Conservation (phyloP, 768 basidiomycete species). For the Tulasnella sp. region DNA sequence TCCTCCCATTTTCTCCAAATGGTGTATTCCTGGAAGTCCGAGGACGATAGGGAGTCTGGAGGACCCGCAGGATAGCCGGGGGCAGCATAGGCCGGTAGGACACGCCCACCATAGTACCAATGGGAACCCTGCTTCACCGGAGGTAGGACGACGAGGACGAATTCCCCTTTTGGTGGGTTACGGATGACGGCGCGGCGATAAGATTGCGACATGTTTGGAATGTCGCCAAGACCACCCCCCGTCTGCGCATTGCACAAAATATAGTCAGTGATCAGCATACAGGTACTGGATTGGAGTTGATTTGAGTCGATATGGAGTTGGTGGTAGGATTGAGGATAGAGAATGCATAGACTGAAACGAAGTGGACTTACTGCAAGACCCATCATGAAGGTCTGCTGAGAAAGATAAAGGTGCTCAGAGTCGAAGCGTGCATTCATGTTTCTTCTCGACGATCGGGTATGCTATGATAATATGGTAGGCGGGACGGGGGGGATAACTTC, state of each 20-base stretch:
- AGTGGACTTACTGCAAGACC: conserved; percentile 4
- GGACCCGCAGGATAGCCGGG: background rate
- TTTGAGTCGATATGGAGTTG: background rate
- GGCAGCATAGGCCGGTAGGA: background rate
- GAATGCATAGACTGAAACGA: background rate
- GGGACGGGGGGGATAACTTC: background rate
- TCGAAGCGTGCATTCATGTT: conserved; percentile 9
- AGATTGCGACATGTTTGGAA: conserved; percentile 13
- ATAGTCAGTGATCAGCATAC: background rate
- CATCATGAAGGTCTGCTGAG: conserved; percentile 14
- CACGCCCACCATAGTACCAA: conserved; percentile 11
- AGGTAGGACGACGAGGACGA: conserved; percentile 6
- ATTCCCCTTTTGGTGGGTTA: conserved; percentile 14
- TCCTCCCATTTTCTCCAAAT: conserved; percentile 17
- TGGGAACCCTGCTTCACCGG: conserved; percentile 2
- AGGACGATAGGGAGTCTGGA: background rate
- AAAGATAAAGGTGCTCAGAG: conserved; percentile 6
- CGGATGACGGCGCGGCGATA: conserved; percentile 11
- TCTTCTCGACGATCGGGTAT: background rate
- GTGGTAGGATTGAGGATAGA: background rate
- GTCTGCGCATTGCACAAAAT: background rate
- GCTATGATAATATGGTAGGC: background rate
- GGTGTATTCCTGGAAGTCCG: background rate
- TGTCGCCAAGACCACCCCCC: conserved; percentile 7
- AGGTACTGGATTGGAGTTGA: too few species aligned